phyloP scores from a whole-genome alignment of 345 rosid species.

The Schrenkiella parvula region DNA sequence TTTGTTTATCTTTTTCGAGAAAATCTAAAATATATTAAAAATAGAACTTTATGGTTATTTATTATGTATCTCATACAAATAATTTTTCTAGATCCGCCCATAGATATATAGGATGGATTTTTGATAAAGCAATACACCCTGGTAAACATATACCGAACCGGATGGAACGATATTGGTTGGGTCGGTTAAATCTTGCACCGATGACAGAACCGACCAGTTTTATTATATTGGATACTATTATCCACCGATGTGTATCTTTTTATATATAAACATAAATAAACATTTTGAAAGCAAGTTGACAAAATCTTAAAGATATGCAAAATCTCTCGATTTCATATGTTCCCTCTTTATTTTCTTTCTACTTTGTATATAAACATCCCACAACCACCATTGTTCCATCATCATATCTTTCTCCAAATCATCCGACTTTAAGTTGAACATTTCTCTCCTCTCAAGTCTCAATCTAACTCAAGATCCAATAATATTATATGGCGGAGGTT shows the following conservation, averaged over 20 bases:
- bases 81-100: too few relatives aligned
- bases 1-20: too few relatives aligned
- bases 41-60: too few relatives aligned
- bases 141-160: neutral
- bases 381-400: slow-evolving; percentile 8
- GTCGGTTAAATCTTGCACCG: neutral
- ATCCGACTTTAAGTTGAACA: neutral
- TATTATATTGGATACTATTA: neutral
- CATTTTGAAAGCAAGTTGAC: slow-evolving; percentile 18
- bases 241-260: neutral
- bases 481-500: slow-evolving; percentile 31
- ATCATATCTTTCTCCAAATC: neutral
- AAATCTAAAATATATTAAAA: too few relatives aligned
- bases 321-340: slow-evolving; percentile 33
- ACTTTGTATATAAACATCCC: neutral
- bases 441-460: neutral
- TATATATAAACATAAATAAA: neutral
- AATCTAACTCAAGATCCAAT: slow-evolving; percentile 2
- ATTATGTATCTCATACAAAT: too few relatives aligned
- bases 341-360: slow-evolving; percentile 6
- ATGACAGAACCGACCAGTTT: neutral
- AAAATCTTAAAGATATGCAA: slow-evolving; percentile 27
- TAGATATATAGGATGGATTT: too few relatives aligned
- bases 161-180: neutral
- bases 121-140: neutral